Evolutionary conservation across 441 rosid genomes (phyloP), one percentile per base, ranked within the genome.

Genomic region (Populus trichocarpa): DNA sequence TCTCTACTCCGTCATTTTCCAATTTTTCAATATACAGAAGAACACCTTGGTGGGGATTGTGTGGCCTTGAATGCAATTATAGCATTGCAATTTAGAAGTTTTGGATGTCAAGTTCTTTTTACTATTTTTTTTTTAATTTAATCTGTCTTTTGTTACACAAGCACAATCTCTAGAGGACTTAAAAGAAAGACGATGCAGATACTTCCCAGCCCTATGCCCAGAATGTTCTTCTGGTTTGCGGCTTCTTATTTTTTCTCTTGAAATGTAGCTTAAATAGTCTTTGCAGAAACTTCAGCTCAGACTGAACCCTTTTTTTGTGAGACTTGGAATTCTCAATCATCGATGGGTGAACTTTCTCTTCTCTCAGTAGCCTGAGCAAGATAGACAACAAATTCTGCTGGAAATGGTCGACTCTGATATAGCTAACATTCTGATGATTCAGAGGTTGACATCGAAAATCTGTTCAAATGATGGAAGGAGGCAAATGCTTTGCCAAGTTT

Each of bases 401-500:
- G 83, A 81, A 71, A 71, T 79, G 71, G 82, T 64, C 23, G 73
- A 78, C 36, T 25, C 26, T 25, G 26, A 25, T 25, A 25, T 25
- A 25, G 26, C 26, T 25, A 25, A 65, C 81, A 35, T 35, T 35
- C 38, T 35, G 9, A 35, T 35, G 38, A 5, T 35, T 6, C 38
- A 35, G 38, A 25, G 26, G 26, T 25, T 25, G 26, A 38, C 36
- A 33, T 33, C 36, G 8, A 38, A 38, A 38, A 30, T 9, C 75
- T 8, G 77, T 30, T 70, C 76, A 67, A 53, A 74, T 68, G 68
- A 77, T 79, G 67, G 64, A 81, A 67, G 79, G 83, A 85, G 75
- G 83, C 74, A 59, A 81, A 78, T 81, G 68, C 65, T 73, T 67
- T 80, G 73, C 11, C 11, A 38, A 38, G 11, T 38, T 9, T 9